Base-by-base conservation (phyloP, 768 basidiomycete species). In the Suillus lakei region DNA sequence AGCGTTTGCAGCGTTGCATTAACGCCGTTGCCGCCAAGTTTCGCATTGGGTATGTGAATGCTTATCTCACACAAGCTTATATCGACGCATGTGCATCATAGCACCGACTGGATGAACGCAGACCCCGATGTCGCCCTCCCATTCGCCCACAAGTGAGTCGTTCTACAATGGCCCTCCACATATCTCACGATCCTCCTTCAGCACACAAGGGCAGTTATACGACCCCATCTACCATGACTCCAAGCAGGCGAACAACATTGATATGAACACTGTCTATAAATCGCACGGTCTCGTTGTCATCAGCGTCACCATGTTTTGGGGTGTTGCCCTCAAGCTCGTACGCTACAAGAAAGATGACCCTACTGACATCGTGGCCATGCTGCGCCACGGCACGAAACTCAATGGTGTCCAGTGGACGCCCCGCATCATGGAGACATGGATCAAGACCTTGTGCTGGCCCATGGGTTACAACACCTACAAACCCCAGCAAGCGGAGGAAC, bases 71-170 rank as follows among this genome's bases (percentile, higher is more conserved):
- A 5, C 16, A 21, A 18, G 34, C 30, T 4, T 4, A 58, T 26
- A 9, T 15, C 44, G n/a, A 61, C 26, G 26, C 44, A 64, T 43
- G 6, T 23, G 4, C 60, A 36, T 26, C 12, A 55, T 38, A 76
- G 75, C 1, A 66, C 75, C 60, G 90, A 91, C 73, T 92, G 91
- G 91, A 90, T 92, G 90, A 91, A 91, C 63, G 84, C 86, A 5
- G 87, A 90, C 67, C 87, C 91, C 0, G 91, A 92, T 67, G 81
- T 90, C 16, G 88, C 90, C 3, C 79, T 92, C 56, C 90, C 91
- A 18, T 84, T 88, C 83, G 85, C 86, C 23, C 73, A 77, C 65
- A 86, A 88, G 87, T 90, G 70, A 76, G 88, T 83, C 26, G 10
- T 56, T 32, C 28, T 58, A 61, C 58, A 44, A 30, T 43, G 34